Base-by-base conservation (phyloP, 73 alveolate species). In the Breviolum minutum region DNA sequence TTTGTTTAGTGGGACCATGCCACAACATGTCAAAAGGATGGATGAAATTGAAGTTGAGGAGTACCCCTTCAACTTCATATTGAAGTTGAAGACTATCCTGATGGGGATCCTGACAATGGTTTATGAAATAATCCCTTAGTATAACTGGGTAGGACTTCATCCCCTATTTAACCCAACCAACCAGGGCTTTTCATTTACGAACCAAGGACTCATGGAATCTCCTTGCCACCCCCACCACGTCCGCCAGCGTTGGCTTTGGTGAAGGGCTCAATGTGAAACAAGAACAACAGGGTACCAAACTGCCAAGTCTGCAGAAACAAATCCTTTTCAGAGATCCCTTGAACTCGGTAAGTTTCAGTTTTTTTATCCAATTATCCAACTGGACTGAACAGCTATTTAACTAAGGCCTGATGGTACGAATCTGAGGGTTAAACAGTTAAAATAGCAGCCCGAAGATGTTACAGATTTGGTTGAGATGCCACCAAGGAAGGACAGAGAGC, bases 201-300 rank as follows among this genome's bases (percentile, higher is more conserved):
- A 6, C 77, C 24, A 16, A 92, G 97, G 97, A 94, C 99, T 17
- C 93, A 94, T 63, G 99, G 93, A 32, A 76, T 94, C 68, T 94
- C 99, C 13, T 74, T 94, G 83, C 99, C 99, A 13, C 99, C 99
- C 8, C 99, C 99, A 62, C 99, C 99, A 14, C 91, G 99, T 4
- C 99, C 99, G 16, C 99, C 99, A 22, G 83, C 99, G 63, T 29
- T 94, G 81, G 99, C 99, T 6, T 14, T 85, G 94, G 94, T 77
- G 12, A 27, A 24, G 5, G 32, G 83, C n/a, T 19, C 83, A 24
- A 24, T 12, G 62, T 26, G 63, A 26, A 12, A 62, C 71, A 24
- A 9, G 14, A 11, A 11, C 63, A 81, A 9, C 0, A 40, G 54
- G 54, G 54, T 2, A 22, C 17, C n/a, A 14, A 68, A 22, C 3